Evolutionary conservation across 306 rosid genomes (phyloP), one percentile per base, ranked within the genome.

Genomic region (Dryas octopetala): DNA sequence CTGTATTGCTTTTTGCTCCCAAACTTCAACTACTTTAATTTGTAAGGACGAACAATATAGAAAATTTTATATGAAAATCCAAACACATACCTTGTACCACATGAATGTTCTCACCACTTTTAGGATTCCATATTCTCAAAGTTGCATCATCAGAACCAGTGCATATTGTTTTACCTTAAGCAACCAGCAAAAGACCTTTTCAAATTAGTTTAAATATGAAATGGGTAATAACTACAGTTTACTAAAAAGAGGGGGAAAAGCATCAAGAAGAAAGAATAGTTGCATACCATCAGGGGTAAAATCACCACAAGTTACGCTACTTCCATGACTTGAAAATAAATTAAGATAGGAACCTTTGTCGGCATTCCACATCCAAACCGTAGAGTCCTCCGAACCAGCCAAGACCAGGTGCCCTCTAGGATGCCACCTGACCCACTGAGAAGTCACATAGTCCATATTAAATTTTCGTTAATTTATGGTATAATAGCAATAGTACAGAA

Each of bases 361-460:
- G 12, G 89, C 87, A 86, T 95, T 89, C 97, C 99, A 95, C 97
- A 92, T 90, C 99, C 97, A 95, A 75, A 83, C 89, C 0, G 79
- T 79, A 63, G 83, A 85, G 71, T 95, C 97, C 68, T 95, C 96
- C 15, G 91, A 89, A 90, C 97, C 97, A 75, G 93, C 99, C 78
- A 95, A 79, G 69, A 95, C 85, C 60, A 88, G 41, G 76, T 87
- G 91, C 68, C 96, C 97, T 79, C 86, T 89, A 32, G 99, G 97
- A 86, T 95, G 96, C 99, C 99, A 95, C 79, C 80, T 82, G 49
- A 95, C 83, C 99, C 99, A 95, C 99, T 95, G 84, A 78, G 75
- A 85, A 76, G 57, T 69, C 75, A 79, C 61, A 80, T 12, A 16
- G 53, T 47, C 19, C 84, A 79, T 28, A 49, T 71, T 77, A 62